These are phyloP conservation scores for Hymenotorrendiella dingleyae DNA, from an alignment of 2,329 filamentous ascomycete genomes.

Conservation along the genomic window DNA sequence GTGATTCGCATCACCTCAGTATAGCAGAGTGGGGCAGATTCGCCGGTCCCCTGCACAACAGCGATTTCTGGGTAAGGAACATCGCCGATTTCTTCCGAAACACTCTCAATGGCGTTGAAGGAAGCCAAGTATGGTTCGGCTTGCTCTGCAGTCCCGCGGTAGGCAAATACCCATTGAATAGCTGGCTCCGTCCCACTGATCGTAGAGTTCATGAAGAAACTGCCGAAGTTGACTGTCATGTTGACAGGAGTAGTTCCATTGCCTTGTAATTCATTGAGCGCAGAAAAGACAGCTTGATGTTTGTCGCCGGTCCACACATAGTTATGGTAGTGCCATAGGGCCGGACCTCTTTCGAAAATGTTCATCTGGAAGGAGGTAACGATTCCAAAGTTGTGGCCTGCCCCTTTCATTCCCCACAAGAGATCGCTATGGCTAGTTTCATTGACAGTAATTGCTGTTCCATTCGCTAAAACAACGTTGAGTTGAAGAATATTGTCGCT, in stretches of 20 bases:
- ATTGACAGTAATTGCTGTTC: conserved; percentile 40
- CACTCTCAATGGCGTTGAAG: neutral
- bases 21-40: neutral
- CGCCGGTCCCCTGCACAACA: neutral
- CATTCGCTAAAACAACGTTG: conserved; percentile 40
- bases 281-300: conserved; percentile 31
- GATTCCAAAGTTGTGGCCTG: conserved; percentile 37
- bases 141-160: neutral
- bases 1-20: neutral
- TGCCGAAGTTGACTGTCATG: too few relatives aligned
- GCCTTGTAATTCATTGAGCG: neutral
- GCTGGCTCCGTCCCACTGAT: neutral
- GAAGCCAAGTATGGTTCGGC: neutral
- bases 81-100: neutral
- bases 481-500: conserved; percentile 39
- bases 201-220: neutral
- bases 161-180: conserved; percentile 1
- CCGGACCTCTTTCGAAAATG: conserved; percentile 8
- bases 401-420: conserved; percentile 36
- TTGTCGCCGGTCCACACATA: conserved; percentile 24
- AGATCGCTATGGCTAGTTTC: conserved; percentile 33
- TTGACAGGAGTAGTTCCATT: neutral
- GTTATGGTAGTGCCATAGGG: conserved; percentile 15
- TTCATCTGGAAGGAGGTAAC: conserved; percentile 35
- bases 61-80: neutral